phyloP scores from a whole-genome alignment of 495 filamentous ascomycete species.

The Penicillium tannophilum region DNA sequence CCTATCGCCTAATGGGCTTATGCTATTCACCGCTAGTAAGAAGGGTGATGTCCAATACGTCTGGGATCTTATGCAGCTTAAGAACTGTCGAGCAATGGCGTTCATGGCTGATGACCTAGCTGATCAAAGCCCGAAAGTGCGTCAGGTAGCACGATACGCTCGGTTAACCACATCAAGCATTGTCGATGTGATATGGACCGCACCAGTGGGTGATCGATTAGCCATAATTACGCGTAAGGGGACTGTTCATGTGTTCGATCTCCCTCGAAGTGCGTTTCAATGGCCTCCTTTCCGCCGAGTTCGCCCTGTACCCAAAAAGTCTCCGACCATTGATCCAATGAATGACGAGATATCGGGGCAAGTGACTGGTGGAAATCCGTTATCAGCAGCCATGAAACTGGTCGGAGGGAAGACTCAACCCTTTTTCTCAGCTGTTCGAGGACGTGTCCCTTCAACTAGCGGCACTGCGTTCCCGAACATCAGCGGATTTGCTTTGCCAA shows the following conservation, averaged over 20 bases:
- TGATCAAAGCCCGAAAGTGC: constrained; percentile 56
- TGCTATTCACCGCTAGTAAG: constrained; percentile 83
- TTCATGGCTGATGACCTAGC: constrained; percentile 42
- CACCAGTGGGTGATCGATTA: constrained; percentile 74
- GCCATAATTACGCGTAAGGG: constrained; percentile 89
- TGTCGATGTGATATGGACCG: constrained; percentile 85
- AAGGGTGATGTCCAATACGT: constrained; percentile 92
- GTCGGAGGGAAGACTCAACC: constrained; percentile 60
- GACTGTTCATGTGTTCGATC: constrained; percentile 89
- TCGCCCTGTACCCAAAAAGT: constrained; percentile 45
- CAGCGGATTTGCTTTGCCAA: constrained; percentile 54
- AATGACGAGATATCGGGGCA: constrained; percentile 50
- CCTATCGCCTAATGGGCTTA: constrained; percentile 80
- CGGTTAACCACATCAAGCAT: constrained; percentile 89
- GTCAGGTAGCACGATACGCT: constrained; percentile 82
- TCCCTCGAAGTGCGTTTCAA: constrained; percentile 78
- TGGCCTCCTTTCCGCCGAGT: constrained; percentile 84
- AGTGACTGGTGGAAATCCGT: constrained; percentile 56
- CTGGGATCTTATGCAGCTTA: constrained; percentile 83
- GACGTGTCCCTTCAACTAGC: constrained; percentile 52
- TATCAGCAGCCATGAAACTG: constrained; percentile 65
- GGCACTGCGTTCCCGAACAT: constrained; percentile 44
- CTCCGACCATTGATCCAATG: constrained; percentile 29
- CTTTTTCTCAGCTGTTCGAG: constrained; percentile 57
- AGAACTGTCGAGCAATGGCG: constrained; percentile 42